phyloP scores from a whole-genome alignment of 2,329 filamentous ascomycete genomes.

The Calonectria multiphialidica region DNA sequence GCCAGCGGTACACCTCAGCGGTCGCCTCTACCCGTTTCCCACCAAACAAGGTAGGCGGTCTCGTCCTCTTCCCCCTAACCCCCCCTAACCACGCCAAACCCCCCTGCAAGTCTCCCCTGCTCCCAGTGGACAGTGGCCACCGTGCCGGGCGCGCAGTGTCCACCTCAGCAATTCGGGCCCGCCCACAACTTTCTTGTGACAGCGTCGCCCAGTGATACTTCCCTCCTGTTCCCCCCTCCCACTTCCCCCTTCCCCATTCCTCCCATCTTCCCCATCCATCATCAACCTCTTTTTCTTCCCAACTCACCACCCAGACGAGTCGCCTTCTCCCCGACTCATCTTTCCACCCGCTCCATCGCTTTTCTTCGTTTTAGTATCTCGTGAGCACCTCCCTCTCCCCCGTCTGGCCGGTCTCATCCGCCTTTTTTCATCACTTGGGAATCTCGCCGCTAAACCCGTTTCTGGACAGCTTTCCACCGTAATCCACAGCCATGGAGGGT shows the following conservation, averaged over 20 bases:
- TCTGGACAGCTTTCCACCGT: constrained; percentile 50
- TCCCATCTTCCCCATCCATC: constrained; percentile 47
- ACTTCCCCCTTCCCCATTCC: constrained; percentile 38
- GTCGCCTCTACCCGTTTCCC: constrained; percentile 33
- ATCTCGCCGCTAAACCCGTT: constrained; percentile 46
- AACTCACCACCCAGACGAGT: constrained; percentile 36
- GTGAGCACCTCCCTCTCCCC: constrained; percentile 37
- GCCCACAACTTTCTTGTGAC: constrained; percentile 52
- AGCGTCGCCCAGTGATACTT: constrained; percentile 50
- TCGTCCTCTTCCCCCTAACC: constrained; percentile 32
- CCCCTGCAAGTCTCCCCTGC: constrained; percentile 25
- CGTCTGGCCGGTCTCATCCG: constrained; percentile 39
- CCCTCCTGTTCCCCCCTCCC: constrained; percentile 48
- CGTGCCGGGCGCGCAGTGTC: constrained; percentile 36
- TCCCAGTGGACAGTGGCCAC: constrained; percentile 27
- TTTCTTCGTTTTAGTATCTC: constrained; percentile 45
- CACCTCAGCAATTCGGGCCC: constrained; percentile 49
- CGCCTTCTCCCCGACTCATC: constrained; percentile 45
- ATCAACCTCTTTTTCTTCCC: constrained; percentile 43
- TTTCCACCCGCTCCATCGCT: constrained; percentile 46
- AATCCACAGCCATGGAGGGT: constrained; percentile 70
- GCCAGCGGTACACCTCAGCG: constrained; percentile 4
- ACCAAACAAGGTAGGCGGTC: constrained; percentile 44
- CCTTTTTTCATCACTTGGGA: constrained; percentile 35
- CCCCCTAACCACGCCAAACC: constrained; percentile 18